Base-by-base conservation (phyloP, 495 filamentous ascomycete species). In the Acidiella bohemica region DNA sequence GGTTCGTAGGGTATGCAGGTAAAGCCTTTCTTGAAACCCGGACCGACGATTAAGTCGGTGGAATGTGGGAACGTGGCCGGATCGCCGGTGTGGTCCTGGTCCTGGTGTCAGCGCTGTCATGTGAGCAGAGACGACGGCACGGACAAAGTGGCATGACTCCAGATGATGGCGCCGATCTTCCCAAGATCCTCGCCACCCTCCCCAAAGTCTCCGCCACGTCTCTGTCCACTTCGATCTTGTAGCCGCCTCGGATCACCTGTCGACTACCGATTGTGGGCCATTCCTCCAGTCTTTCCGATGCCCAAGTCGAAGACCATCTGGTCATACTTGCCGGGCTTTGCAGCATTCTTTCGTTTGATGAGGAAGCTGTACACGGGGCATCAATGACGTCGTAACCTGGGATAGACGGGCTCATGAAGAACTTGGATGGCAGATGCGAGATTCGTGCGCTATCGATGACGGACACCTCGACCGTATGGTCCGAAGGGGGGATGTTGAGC, bases 71-170 rank as follows among this genome's bases (percentile, higher is more conserved):
- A 78, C 1, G 46, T 62, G 0, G 60, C 58, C 2, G 66, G 61
- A 36, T 79, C 65, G 9, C 75, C 76, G 7, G 60, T 61, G 50
- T 80, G 78, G 47, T 80, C 76, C 44, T 71, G n/a, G 70, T 7
- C 24, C 16, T 10, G 5, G 9, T 12, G 7, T 18, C 6, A 19
- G 29, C 24, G 8, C 6, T 6, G 18, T 20, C 17, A 10, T 5
- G 5, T 4, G 13, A 7, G 8, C 1, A 26, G 8, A 17, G 4
- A 4, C 4, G 6, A 25, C 14, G 4, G 16, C 16, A 31, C 46
- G 18, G 12, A 39, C 46, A 21, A 39, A 44, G 20, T 48, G 49
- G 13, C 33, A 39, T 52, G 44, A 16, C 30, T 59, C 67, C 70
- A 74, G 32, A 80, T 62, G 24, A 80, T 61, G 10, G 60, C 68